Base-by-base conservation (phyloP, 352 stramenopile species). In the Elongisporangium undulatum region DNA sequence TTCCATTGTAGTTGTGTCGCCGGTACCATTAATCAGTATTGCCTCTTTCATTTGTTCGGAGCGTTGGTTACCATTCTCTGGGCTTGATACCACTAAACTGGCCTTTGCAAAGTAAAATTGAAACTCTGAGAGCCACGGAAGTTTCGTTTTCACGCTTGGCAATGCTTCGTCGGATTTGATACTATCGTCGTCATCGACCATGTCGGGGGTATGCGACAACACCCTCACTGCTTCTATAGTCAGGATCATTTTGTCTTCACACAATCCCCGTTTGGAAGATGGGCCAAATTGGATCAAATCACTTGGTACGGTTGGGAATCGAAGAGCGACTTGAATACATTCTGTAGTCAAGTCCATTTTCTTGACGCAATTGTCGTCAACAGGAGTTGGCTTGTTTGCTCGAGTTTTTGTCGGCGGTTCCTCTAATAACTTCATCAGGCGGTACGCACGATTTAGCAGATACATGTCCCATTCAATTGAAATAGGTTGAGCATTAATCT, bases 401-500 rank as follows among this genome's bases (percentile, higher is more conserved):
- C 61, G 55, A 4, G 55, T 58, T 54, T 73, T 72, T 4, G 64
- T 63, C 20, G 63, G 39, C 0, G 75, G 75, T 48, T 90, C 77
- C 68, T 94, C 83, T 58, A 93, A 59, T 21, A 94, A 51, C 21
- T 82, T 80, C 72, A 94, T 76, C 41, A 91, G 65, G 16, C 81
- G 76, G 60, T 92, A 77, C 1, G 83, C 74, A 54, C 87, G 79
- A 64, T 95, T 81, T 20, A 96, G 67, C 39, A 96, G 63, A 64
- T 92, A 87, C 85, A 94, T 92, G 74, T 96, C 87, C 75, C 74
- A 93, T 70, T 96, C 87, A 10, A 96, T 54, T 2, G 92, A 56
- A 49, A 96, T 68, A 6, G 87, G 85, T 34, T 94, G 87, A 3
- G 76, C 68, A 48, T 90, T 87, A 45, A 93, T 69, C 56, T 82